Evolutionary conservation across 176 grass and related monocot genomes (phyloP), one percentile per base, ranked within the genome.

Genomic region (Lolium rigidum): DNA sequence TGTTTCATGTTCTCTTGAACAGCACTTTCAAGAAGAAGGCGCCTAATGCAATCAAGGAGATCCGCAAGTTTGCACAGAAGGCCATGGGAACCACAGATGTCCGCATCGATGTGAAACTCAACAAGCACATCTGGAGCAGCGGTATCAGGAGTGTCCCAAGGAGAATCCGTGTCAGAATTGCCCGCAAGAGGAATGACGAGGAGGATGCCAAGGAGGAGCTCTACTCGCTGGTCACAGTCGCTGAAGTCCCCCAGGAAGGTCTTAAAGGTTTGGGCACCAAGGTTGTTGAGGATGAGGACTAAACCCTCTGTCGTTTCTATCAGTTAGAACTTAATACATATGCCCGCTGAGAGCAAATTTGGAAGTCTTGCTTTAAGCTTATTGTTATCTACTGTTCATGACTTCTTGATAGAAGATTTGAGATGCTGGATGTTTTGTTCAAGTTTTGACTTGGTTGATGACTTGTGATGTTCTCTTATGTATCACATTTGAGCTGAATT

Each of bases 11-110:
- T 80, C 48, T 88, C 1, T 11, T 66, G 54, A 41, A 35, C 89
- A 95, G 96, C 65, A 92, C 93, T 49, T 98, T 98, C 67, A 95
- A 98, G 88, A 98, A 98, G 91, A 98, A 92, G 82, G 96, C 96
- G 1, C 96, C 96, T 5, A 98, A 92, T 21, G 92, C 93, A 22
- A 92, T 98, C 46, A 95, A 95, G 88, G 96, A 95, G 81, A 98
- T 95, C 74, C 87, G 90, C 69, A 98, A 95, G 84, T 98, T 98
- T 16, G 92, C 92, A 1, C 90, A 95, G 88, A 95, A 98, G 82
- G 78, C 93, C 21, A 98, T 95, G 96, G 92, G 96, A 20, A 98
- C 92, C 3, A 92, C 89, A 2, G 96, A 98, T 67, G 84, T 98
- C 14, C 76, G 92, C 51, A 51, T 95, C 0, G 96, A 98, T 50